Evolutionary conservation across 2,329 filamentous ascomycete genomes (phyloP), one percentile per base, ranked within the genome.

Genomic region (Trichoderma gracile): DNA sequence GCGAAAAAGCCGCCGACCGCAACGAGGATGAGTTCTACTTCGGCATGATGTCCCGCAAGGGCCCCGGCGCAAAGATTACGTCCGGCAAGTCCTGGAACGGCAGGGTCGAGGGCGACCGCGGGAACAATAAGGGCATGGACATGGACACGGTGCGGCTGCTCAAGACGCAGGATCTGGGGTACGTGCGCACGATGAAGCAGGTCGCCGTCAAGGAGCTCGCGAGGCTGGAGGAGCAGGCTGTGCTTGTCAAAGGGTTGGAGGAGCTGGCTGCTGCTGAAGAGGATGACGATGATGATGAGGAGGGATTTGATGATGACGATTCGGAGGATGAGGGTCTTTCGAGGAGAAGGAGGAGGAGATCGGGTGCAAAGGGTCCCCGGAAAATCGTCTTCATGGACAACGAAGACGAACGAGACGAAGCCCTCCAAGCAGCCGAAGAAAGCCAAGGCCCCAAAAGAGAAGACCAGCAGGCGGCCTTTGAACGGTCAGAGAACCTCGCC

Each of bases 11-110:
- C 5, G 76, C 85, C 65, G 83, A 88, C 45, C 84, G 86, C 69
- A 90, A 90, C 75, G 87, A 89, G 59, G 88, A 90, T 84, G 88
- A 90, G 72, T 90, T 90, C 76, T 89, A 89, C 78, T 89, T 86
- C 72, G 86, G 85, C 67, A 90, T 90, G 88, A 78, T 89, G 71
- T 85, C 83, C 69, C 84, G 84, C 66, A 80, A 81, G 64, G 86
- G 86, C 10, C 82, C 85, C 5, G 81, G 82, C 6, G 80, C 80
- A 7, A 75, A 75, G 19, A 71, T 84, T 45, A 78, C 81, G 68
- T 78, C 74, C 68, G 85, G 79, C 63, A 83, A 80, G 71, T 75
- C 74, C 49, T 86, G 83, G 78, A 81, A 76, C 2, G 86, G 86
- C 40, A 85, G 80, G 0, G 81, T 87, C 0, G 78, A 82, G 65